phyloP scores from a whole-genome alignment of 495 filamentous ascomycete genomes.

The Lasiosphaeria ovina region DNA sequence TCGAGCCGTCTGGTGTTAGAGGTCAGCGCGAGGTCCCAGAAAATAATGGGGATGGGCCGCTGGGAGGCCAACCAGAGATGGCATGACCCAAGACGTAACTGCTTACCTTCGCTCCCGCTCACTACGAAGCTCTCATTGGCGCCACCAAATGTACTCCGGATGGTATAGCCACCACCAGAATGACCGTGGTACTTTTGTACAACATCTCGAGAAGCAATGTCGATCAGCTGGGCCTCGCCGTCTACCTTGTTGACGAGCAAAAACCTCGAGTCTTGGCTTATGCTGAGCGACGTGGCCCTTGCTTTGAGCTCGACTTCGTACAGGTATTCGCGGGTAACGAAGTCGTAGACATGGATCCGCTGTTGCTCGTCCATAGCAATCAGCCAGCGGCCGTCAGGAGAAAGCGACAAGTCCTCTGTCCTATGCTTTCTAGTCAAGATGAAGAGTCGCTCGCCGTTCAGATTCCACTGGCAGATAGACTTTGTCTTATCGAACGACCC shows the following conservation, averaged over 20 bases:
- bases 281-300: slow-evolving; percentile 71
- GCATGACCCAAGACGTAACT: background rate
- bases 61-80: background rate
- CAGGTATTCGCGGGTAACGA: slow-evolving; percentile 66
- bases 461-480: slow-evolving; percentile 67
- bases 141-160: slow-evolving; percentile 81
- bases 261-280: slow-evolving; percentile 74
- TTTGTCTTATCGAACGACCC: slow-evolving; percentile 69
- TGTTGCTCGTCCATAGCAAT: slow-evolving; percentile 71
- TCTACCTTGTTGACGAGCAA: slow-evolving; percentile 80
- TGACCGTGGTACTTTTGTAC: slow-evolving; percentile 72
- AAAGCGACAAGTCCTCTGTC: slow-evolving; percentile 80
- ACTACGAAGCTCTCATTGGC: slow-evolving; percentile 88
- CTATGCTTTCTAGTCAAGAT: slow-evolving; percentile 68
- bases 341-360: slow-evolving; percentile 79
- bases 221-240: slow-evolving; percentile 70
- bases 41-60: no score
- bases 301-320: slow-evolving; percentile 66
- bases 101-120: slow-evolving; percentile 84
- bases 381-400: slow-evolving; percentile 72
- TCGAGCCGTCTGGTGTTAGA: slow-evolving; percentile 58
- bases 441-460: slow-evolving; percentile 54
- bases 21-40: no score
- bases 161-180: slow-evolving; percentile 67
- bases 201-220: slow-evolving; percentile 70